Evolutionary conservation across 2,329 filamentous ascomycete genomes (phyloP).

Genomic region (Aschersonia sp.): DNA sequence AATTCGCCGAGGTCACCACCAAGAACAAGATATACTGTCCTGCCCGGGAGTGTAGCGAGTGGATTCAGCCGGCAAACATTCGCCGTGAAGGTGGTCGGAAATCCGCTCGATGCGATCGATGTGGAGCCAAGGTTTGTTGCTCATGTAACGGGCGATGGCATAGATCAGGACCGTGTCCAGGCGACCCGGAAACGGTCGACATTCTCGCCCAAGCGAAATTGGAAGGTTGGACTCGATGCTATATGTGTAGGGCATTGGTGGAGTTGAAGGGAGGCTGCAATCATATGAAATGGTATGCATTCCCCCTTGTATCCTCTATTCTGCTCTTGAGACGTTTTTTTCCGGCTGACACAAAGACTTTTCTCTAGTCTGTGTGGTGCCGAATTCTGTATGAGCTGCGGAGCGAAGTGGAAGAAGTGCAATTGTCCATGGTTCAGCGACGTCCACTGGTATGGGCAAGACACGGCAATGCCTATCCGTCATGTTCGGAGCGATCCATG

Average conservation of each 20-base stretch:
- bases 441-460: constrained; percentile 35
- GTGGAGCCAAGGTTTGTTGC: constrained; percentile 61
- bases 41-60: constrained; percentile 55
- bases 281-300: constrained; percentile 68
- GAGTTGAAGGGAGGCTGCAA: constrained; percentile 74
- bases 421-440: constrained; percentile 71
- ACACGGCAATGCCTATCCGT: constrained; percentile 33
- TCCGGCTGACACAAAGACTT: too few relatives aligned
- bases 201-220: constrained; percentile 52
- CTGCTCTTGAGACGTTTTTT: too few relatives aligned
- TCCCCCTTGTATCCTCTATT: too few relatives aligned
- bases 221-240: constrained; percentile 63
- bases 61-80: constrained; percentile 63
- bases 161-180: constrained; percentile 51
- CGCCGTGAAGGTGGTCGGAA: constrained; percentile 43
- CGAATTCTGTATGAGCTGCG: constrained; percentile 81
- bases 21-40: constrained; percentile 69
- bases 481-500: constrained; percentile 11
- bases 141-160: constrained; percentile 66
- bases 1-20: constrained; percentile 62
- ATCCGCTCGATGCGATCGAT: constrained; percentile 55
- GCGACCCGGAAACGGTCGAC: constrained; percentile 49
- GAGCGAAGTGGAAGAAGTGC: constrained; percentile 67
- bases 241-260: constrained; percentile 58
- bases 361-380: constrained; percentile 55